Evolutionary conservation across 148 eudicot species (phyloP), one percentile per base, ranked within the genome.

Genomic region (Heliamphora exappendiculata): DNA sequence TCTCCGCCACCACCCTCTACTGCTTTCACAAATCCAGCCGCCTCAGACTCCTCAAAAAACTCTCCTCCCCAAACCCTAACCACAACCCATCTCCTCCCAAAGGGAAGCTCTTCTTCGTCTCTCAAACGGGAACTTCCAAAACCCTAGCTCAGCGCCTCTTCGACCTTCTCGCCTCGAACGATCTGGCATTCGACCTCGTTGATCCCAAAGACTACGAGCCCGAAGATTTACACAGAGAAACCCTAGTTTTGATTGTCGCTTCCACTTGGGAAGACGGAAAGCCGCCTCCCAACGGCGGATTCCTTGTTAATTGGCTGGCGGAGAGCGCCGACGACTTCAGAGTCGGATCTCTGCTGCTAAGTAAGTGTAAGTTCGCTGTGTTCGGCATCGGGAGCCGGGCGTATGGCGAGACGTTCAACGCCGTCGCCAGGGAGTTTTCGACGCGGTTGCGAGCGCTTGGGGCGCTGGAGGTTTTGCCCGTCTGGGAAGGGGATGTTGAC

Each of bases 321-420:
- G 98, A 95, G 78, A 91, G 96, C 70, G 98, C 75, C 29, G 90
- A 88, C 71, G 98, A 95, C 74, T 95, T 95, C 71, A 82, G 98
- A 72, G 97, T 91, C 3, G 98, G 98, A 24, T 74, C 89, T 0
- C 73, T 89, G 71, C 73, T 92, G 78, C 83, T 95, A 2, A 86
- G 76, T 42, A 79, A 82, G 28, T 84, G 89, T 79, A 83, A 75
- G 44, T 95, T 87, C 83, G 90, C 86, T 9, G 94, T 92, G 45
- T 92, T 95, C 72, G 98, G 98, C 3, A 86, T 92, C 8, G 98
- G 98, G 26, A 91, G 94, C 77, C 77, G 86, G 75, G 81, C 76
- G 0, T 95, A 95, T 81, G 98, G 90, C 19, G 88, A 86, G 77
- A 85, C 44, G 44, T 95, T 80, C 72, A 92, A 95, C 79, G 86